These are phyloP conservation scores for Diaporthe sp. DNA, from an alignment of 2,329 filamentous ascomycete species.

Conservation along the genomic window DNA sequence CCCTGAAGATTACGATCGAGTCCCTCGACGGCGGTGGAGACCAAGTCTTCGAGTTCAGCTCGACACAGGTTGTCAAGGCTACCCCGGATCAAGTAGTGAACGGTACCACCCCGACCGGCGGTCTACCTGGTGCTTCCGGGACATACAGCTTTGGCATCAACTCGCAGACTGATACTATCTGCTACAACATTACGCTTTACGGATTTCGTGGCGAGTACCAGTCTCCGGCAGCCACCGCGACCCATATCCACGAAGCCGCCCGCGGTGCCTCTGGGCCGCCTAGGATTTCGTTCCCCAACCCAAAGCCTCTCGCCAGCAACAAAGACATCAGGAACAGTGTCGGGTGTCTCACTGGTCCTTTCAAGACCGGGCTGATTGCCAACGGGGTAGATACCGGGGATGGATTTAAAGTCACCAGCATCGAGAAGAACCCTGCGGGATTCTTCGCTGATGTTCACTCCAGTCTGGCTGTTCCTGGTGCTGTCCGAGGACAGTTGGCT, in stretches of 20 bases:
- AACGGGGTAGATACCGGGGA: slow-evolving; percentile 58
- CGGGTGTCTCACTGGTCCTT: slow-evolving; percentile 52
- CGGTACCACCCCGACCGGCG: slow-evolving; percentile 47
- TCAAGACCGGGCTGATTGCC: slow-evolving; percentile 55
- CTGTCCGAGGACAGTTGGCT: slow-evolving; percentile 59
- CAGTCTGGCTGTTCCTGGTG: slow-evolving; percentile 55
- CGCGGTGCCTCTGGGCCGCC: slow-evolving; percentile 59
- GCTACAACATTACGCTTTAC: slow-evolving; percentile 60
- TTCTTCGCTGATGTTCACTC: slow-evolving; percentile 65
- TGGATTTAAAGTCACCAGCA: slow-evolving; percentile 59
- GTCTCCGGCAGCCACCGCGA: slow-evolving; percentile 60
- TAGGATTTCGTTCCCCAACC: slow-evolving; percentile 60
- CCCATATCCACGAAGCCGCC: slow-evolving; percentile 62
- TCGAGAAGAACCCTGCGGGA: slow-evolving; percentile 59
- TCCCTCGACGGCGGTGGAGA: neutral
- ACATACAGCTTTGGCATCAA: slow-evolving; percentile 64
- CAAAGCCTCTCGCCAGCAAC: slow-evolving; percentile 47
- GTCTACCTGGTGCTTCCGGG: slow-evolving; percentile 56
- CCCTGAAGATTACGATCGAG: neutral
- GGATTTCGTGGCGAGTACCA: slow-evolving; percentile 59
- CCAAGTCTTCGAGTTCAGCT: slow-evolving; percentile 54
- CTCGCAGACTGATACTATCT: slow-evolving; percentile 47
- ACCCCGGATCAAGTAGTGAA: slow-evolving; percentile 61
- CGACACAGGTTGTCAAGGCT: slow-evolving; percentile 59
- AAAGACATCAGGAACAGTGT: slow-evolving; percentile 41